These are phyloP conservation scores for Quercus phellos DNA, from an alignment of 331 rosid genomes.

Conservation along the genomic window DNA sequence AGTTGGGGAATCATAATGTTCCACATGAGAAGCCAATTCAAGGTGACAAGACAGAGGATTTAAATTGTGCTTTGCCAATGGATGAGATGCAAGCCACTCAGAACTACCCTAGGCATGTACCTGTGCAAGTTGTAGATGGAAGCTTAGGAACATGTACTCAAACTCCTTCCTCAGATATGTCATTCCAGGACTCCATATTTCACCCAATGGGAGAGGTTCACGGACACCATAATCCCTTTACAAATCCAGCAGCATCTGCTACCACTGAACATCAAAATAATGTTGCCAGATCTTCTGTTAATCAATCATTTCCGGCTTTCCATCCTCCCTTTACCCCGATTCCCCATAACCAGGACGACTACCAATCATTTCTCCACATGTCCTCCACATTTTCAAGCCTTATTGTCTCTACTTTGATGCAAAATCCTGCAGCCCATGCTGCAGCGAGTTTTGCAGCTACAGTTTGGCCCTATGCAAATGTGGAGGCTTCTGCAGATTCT, in stretches of 20 bases:
- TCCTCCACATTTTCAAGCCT: conserved; percentile 72
- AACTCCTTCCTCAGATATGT: conserved; percentile 42
- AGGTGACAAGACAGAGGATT: conserved; percentile 48
- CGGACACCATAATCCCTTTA: conserved; percentile 37
- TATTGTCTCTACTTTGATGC: conserved; percentile 67
- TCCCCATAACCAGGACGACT: conserved; percentile 44
- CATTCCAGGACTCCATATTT: conserved; percentile 48
- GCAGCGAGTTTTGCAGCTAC: conserved; percentile 81
- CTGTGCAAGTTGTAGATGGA: conserved; percentile 86
- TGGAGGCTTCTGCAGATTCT: conserved; percentile 47
- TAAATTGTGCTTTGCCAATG: conserved; percentile 42
- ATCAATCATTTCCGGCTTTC: conserved; percentile 59
- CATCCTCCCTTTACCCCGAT: conserved; percentile 54
- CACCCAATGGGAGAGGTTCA: conserved; percentile 52
- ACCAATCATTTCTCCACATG: conserved; percentile 53
- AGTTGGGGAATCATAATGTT: conserved; percentile 39
- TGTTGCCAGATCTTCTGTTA: conserved; percentile 49
- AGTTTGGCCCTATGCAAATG: conserved; percentile 67
- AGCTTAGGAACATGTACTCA: conserved; percentile 48
- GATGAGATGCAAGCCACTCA: conserved; percentile 68
- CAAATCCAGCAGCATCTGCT: conserved; percentile 50
- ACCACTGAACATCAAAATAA: conserved; percentile 52
- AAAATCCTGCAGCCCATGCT: conserved; percentile 90
- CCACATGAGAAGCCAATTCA: conserved; percentile 36
- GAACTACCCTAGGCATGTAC: conserved; percentile 81